Conservation (phyloP, 441 rosid species). For the Theobroma grandiflorum region DNA sequence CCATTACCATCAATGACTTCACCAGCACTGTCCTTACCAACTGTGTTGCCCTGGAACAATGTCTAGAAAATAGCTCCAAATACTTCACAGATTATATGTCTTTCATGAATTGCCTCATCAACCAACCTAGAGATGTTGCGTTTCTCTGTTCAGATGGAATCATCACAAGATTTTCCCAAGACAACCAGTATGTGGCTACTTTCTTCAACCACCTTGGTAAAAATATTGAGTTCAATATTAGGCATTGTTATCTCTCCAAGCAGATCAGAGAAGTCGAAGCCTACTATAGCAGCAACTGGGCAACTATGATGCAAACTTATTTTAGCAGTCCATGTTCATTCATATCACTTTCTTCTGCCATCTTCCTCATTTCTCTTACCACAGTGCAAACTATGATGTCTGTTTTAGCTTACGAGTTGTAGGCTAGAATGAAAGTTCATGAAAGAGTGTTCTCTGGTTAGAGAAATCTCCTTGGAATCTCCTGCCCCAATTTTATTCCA, state of each 20-base stretch:
- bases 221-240: not conserved
- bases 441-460: not conserved
- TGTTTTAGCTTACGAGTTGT: not conserved
- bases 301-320: slow-evolving; percentile 20
- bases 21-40: not conserved
- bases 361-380: slow-evolving; percentile 14
- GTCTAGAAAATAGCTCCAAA: slow-evolving; percentile 3
- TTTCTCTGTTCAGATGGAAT: slow-evolving; percentile 27
- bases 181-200: slow-evolving; percentile 22
- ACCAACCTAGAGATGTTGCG: slow-evolving; percentile 27
- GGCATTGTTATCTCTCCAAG: slow-evolving; percentile 23
- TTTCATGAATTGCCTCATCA: slow-evolving; percentile 34
- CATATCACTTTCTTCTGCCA: slow-evolving; percentile 13
- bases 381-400: slow-evolving; percentile 9
- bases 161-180: slow-evolving; percentile 26
- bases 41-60: slow-evolving; percentile 15
- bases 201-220: slow-evolving; percentile 23
- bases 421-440: not conserved
- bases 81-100: slow-evolving; percentile 26
- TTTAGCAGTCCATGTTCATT: slow-evolving; percentile 30
- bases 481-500: not conserved
- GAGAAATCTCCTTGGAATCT: not conserved
- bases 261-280: slow-evolving; percentile 18
- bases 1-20: slow-evolving; percentile 27
- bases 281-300: slow-evolving; percentile 25